Percentiles rank a stretch among this genome's conserved stretches.
Conservation (phyloP, 2,329 filamentous ascomycete genomes). For the Tolypocladium guangdongense region DNA sequence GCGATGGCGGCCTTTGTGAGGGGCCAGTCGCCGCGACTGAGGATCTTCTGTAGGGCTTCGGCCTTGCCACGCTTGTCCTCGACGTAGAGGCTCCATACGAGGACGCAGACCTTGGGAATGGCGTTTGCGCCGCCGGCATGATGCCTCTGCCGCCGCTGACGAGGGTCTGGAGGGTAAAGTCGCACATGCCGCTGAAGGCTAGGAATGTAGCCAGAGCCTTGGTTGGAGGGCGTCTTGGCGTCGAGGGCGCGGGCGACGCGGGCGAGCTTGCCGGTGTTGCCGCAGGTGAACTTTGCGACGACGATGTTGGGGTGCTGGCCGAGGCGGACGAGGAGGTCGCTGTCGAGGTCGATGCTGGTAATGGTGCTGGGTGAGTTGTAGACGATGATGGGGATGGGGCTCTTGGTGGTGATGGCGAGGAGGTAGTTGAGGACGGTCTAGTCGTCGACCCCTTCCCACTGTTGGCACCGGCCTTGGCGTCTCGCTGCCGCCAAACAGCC, state of each 20-base stretch:
- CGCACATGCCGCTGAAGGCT: constrained; percentile 79
- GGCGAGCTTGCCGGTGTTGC: constrained; percentile 81
- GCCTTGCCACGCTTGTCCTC: constrained; percentile 68
- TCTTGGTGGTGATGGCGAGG: constrained; percentile 65
- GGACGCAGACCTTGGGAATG: constrained; percentile 70
- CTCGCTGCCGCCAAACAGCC: too few relatives aligned
- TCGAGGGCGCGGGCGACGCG: constrained; percentile 64
- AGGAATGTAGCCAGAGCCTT: constrained; percentile 63
- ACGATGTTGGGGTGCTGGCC: constrained; percentile 74
- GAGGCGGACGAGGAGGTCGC: constrained; percentile 71
- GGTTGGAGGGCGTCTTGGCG: constrained; percentile 52
- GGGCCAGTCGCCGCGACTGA: constrained; percentile 72
- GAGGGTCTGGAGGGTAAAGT: constrained; percentile 77
- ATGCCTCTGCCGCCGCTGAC: constrained; percentile 71
- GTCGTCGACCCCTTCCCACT: too few relatives aligned
- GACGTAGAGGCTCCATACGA: constrained; percentile 65
- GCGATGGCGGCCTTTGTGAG: constrained; percentile 74
- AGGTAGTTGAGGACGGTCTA: too few relatives aligned
- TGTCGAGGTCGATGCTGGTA: constrained; percentile 81
- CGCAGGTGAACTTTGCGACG: constrained; percentile 86
- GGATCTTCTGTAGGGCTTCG: constrained; percentile 61
- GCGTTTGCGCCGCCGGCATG: constrained; percentile 82
- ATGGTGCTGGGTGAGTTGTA: constrained; percentile 92
- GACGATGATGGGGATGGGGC: constrained; percentile 66
- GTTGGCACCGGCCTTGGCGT: too few relatives aligned